Base-by-base conservation (phyloP, 148 eudicot species). In the Heliamphora exappendiculata region DNA sequence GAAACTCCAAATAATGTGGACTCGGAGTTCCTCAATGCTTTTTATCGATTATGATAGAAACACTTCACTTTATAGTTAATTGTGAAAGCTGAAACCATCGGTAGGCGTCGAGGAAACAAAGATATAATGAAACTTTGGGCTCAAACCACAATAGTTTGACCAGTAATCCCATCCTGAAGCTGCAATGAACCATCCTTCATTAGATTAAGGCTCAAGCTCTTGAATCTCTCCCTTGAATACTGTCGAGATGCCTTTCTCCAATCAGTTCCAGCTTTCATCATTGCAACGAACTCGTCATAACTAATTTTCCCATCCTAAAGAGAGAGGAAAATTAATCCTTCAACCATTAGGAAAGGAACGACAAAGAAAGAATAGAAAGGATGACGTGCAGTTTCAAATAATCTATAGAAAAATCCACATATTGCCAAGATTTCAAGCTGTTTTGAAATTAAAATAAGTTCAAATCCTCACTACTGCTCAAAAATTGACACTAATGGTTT, bases 241-340 rank as follows among this genome's bases (percentile, higher is more conserved):
- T 85, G 85, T 41, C 87, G 78, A 7, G 88, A 85, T 6, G 85
- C 83, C 67, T 85, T 85, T 76, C 88, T 82, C 88, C 88, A 85
- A 78, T 85, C 88, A 2, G 88, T 85, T 13, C 88, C 88, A 13
- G 88, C 84, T 73, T 85, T 85, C 88, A 85, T 85, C 88, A 85
- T 85, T 2, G 79, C 49, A 5, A 81, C 86, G 73, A 85, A 85
- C 77, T 85, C 88, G 29, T 85, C 88, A 45, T 80, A 85, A 76
- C 88, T 85, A 67, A 85, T 85, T 37, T 81, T 72, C 11, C 90
- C 90, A 67, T 87, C 90, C 90, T 87, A 83, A 34, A 44, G 57
- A 4, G 8, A 44, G 31, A n/a, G n/a, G n/a, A n/a, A n/a, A n/a
- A n/a, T n/a, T n/a, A 34, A 26, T 26, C 31, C n/a, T n/a, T n/a